Evolutionary conservation across 106 monocot species (phyloP).

Genomic region (Gastrodia elata): DNA sequence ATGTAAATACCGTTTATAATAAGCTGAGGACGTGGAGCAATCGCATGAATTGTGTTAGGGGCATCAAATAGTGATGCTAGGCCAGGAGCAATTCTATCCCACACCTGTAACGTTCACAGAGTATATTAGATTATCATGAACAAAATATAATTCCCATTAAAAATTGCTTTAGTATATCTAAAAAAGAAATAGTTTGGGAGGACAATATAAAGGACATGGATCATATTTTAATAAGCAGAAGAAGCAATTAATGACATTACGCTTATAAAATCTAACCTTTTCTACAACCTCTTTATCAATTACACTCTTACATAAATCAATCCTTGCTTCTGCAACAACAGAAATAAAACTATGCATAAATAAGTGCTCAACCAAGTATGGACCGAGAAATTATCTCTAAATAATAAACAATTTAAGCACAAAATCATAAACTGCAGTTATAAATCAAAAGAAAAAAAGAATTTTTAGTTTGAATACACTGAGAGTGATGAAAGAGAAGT

Average conservation of each 20-base stretch:
- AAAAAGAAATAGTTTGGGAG: not conserved
- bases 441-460: not conserved
- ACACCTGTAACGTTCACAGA: constrained; percentile 51
- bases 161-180: not conserved
- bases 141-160: constrained; percentile 7
- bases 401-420: too few relatives aligned
- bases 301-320: constrained; percentile 54
- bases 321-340: constrained; percentile 61
- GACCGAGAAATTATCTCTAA: too few relatives aligned
- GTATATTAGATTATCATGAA: not conserved
- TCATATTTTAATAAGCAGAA: not conserved
- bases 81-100: constrained; percentile 95
- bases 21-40: constrained; percentile 63
- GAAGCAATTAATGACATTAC: not conserved
- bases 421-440: too few relatives aligned
- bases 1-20: constrained; percentile 54
- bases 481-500: not conserved
- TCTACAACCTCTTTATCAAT: constrained; percentile 87
- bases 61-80: constrained; percentile 71
- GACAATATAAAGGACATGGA: not conserved
- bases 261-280: constrained; percentile 40
- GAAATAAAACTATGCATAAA: not conserved
- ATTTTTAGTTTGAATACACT: not conserved
- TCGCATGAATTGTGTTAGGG: constrained; percentile 53
- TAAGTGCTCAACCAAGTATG: not conserved